These are phyloP conservation scores for Chytriomyces hyalinus DNA, from an alignment of 192 early-diverging fungal genomes.

Conservation along the genomic window DNA sequence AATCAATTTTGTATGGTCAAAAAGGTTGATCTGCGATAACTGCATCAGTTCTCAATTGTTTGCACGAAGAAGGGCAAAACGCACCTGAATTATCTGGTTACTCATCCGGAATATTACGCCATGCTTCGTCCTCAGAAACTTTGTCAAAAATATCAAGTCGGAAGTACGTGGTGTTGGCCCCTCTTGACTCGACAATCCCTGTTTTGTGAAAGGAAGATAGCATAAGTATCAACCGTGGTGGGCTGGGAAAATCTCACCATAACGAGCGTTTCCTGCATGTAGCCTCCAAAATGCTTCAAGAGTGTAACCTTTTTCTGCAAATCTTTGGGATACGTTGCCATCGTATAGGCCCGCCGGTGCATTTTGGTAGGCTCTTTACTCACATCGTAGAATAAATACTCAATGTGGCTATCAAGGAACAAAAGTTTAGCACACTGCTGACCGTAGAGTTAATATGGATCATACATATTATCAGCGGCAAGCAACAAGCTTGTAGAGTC, in stretches of 20 bases:
- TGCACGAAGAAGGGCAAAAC: constrained; percentile 20
- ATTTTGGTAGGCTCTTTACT: constrained; percentile 38
- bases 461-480: constrained; percentile 60
- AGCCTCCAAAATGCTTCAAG: constrained; percentile 61
- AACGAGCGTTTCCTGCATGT: constrained; percentile 57
- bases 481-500: constrained; percentile 81
- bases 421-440: neutral
- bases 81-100: constrained; percentile 72
- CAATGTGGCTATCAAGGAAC: constrained; percentile 44
- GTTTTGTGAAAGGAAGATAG: neutral
- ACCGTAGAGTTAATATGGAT: neutral
- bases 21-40: constrained; percentile 66
- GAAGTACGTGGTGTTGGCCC: neutral
- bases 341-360: constrained; percentile 43
- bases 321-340: constrained; percentile 51
- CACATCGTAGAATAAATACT: constrained; percentile 51
- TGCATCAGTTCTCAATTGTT: neutral
- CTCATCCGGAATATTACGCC: constrained; percentile 72
- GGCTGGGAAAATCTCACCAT: neutral
- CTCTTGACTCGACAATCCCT: neutral
- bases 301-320: constrained; percentile 69
- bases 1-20: constrained; percentile 75
- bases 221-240: no score
- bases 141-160: constrained; percentile 65
- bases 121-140: constrained; percentile 66